Base-by-base conservation (phyloP, 225 moss, liverwort and hornwort genomes). In the Sphagnum contortum region DNA sequence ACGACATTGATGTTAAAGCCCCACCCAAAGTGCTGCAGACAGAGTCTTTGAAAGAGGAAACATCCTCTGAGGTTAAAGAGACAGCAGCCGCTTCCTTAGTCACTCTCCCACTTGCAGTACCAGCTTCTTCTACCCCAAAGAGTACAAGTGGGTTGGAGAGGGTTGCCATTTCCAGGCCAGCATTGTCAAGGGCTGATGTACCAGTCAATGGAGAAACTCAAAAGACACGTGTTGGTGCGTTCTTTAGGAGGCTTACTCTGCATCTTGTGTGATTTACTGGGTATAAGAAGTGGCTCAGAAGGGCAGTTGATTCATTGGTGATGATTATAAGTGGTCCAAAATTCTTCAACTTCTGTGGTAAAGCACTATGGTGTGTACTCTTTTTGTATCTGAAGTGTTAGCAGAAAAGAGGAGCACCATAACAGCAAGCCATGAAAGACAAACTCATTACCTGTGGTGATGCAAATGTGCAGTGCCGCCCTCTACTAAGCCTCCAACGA, bases 181-280 rank as follows among this genome's bases (percentile, higher is more conserved):
- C 76, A 44, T 63, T 78, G 8, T 67, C 79, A 48, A 82, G 86
- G 78, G 66, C 84, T 61, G 98, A 98, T 68, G 69, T 70, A 48
- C 55, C 80, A 48, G 80, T 79, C 11, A 98, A 98, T 55, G 98
- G 93, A 62, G 98, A 98, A 73, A 75, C 65, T 29, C 88, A 69
- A 60, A 96, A 89, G 81, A 72, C 88, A 63, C 87, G 98, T 61
- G 76, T 76, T 50, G 98, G 98, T 98, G 56, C 54, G 77, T 77
- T 52, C 29, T 29, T 29, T 29, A 29, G 29, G 29, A 29, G 29
- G 29, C 29, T 29, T 29, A 29, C 29, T 29, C 29, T 29, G 29
- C 29, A 29, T 29, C 29, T 29, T 29, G 29, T 29, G 29, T 29
- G 29, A 29, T 29, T 29, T 29, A 29, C 29, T 29, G 1, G 29